Base-by-base conservation (phyloP, 352 stramenopile species). In the Phytopythium ostracodes region DNA sequence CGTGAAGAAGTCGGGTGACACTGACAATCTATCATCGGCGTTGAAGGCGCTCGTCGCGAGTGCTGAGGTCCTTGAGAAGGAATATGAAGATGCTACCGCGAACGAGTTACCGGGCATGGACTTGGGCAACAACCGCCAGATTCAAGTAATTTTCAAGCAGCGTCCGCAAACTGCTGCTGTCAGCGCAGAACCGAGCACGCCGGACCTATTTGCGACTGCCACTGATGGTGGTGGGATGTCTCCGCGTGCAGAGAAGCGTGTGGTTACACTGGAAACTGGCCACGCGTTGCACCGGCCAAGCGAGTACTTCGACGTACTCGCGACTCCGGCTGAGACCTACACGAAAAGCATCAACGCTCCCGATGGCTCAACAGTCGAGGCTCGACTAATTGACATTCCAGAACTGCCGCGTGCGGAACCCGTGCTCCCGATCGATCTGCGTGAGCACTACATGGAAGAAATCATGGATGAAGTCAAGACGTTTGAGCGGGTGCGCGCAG, bases 101-200 rank as follows among this genome's bases (percentile, higher is more conserved):
- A 72, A 75, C 51, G 63, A 70, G 44, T 44, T 72, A 12, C 59
- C 68, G 43, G 67, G 63, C n/a, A 67, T 61, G 5, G 60, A 57
- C 40, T 59, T 75, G 47, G n/a, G 36, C 14, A 47, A 64, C 29
- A 67, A 64, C 36, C 62, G 81, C 44, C 87, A 84, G 35, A 67
- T 92, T 33, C 87, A 95, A 67, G 64, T 95, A 56, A 89, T 95
- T 27, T 95, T 92, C 64, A 93, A 93, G 63, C 87, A 93, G 52
- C 81, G 87, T 29, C 82, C 83, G 25, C 83, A 92, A 46, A 55
- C 66, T 29, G 59, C 55, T 14, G 49, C 40, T 25, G 62, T 57
- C 47, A 74, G 63, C 9, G n/a, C 58, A 8, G 53, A 51, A 6
- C 25, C 44, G 15, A 56, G 60, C n/a, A 67, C 66, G 35, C 60